Percentiles rank a stretch among this genome's conserved stretches.
These are phyloP conservation scores for Ophiocordyceps camponoti-leonardi DNA, from an alignment of 2,329 filamentous ascomycete genomes.

Conservation along the genomic window DNA sequence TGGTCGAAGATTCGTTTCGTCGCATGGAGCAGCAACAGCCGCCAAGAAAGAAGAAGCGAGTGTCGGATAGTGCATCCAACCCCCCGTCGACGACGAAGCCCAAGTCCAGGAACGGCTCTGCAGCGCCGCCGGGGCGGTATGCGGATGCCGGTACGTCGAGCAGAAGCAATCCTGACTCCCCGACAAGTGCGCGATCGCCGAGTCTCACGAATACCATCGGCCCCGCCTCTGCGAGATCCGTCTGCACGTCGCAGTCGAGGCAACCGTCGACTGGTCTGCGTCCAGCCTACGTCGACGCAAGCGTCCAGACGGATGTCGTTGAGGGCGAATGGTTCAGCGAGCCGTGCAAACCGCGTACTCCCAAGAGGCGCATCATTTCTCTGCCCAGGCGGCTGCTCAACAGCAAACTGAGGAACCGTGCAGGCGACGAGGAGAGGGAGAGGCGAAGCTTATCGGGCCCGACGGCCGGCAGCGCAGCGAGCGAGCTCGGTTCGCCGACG, in stretches of 20 bases:
- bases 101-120: constrained; percentile 20
- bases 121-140: constrained; percentile 22
- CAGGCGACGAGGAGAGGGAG: constrained; percentile 21
- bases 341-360: constrained; percentile 15
- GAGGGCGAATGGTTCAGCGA: constrained; percentile 35
- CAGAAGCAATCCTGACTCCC: constrained; percentile 34
- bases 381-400: constrained; percentile 35
- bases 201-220: constrained; percentile 10
- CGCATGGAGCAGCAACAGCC: constrained; percentile 42
- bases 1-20: constrained; percentile 46
- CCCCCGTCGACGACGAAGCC: constrained; percentile 20
- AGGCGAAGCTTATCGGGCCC: constrained; percentile 8
- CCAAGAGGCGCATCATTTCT: constrained; percentile 32
- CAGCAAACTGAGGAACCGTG: constrained; percentile 24
- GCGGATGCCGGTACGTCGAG: constrained; percentile 33
- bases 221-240: constrained; percentile 11
- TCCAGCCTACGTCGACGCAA: constrained; percentile 30
- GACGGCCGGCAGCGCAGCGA: constrained; percentile 14
- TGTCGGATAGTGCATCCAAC: constrained; percentile 31
- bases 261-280: constrained; percentile 20
- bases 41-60: constrained; percentile 44
- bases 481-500: constrained; percentile 22
- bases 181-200: constrained; percentile 24
- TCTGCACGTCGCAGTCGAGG: constrained; percentile 13
- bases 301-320: constrained; percentile 37